Conservation (phyloP, 164 flowering plant species). For the Aristolochia californica region DNA sequence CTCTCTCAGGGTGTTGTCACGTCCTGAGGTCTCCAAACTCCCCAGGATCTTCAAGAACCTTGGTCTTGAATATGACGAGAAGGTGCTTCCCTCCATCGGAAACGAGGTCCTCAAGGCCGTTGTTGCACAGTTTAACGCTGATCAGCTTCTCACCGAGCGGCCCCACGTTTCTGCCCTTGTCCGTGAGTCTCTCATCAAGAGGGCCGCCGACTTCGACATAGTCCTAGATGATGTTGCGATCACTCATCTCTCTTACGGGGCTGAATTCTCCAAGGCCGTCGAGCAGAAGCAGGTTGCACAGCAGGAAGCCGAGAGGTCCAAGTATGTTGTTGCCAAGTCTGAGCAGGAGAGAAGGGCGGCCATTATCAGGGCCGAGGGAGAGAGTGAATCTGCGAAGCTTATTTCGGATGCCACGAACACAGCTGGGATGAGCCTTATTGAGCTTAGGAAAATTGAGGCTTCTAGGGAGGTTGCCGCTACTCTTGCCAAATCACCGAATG, state of each 20-base stretch:
- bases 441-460: conserved; percentile 76
- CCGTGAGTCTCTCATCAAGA: conserved; percentile 30
- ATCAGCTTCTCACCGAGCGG: conserved; percentile 81
- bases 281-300: conserved; percentile 60
- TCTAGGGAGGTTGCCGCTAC: conserved; percentile 62
- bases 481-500: conserved; percentile 51
- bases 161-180: conserved; percentile 79
- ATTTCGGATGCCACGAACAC: conserved; percentile 69
- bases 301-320: conserved; percentile 90
- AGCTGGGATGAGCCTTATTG: conserved; percentile 70
- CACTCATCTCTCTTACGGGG: conserved; percentile 29
- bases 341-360: conserved; percentile 91
- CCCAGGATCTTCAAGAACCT: conserved; percentile 61
- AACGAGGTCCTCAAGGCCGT: conserved; percentile 84
- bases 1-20: conserved; percentile 67
- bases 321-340: conserved; percentile 70
- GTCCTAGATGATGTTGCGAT: conserved; percentile 76
- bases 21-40: conserved; percentile 47
- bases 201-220: conserved; percentile 14
- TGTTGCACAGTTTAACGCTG: conserved; percentile 85
- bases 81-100: conserved; percentile 81
- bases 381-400: conserved; percentile 72
- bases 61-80: conserved; percentile 81
- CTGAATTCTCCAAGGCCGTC: conserved; percentile 39
- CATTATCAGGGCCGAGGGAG: conserved; percentile 70